These are phyloP conservation scores for Chaetothyriales sp. DNA, from an alignment of 2,329 filamentous ascomycete species.

Conservation along the genomic window DNA sequence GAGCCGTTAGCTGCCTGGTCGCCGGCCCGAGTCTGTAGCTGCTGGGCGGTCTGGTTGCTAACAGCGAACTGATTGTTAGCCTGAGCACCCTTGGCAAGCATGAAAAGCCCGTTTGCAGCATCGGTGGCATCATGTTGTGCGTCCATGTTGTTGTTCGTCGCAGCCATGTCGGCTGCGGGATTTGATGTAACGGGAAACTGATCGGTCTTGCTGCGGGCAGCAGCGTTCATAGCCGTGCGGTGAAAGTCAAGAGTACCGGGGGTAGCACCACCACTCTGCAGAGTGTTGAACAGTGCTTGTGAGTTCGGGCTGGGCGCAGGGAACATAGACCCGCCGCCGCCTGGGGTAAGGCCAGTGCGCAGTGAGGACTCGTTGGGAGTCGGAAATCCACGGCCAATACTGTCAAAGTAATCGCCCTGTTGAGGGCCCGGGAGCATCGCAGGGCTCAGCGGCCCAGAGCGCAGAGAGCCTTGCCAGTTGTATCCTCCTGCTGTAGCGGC, in stretches of 20 bases:
- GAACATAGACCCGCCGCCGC: slow-evolving; percentile 95
- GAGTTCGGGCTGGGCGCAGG: slow-evolving; percentile 79
- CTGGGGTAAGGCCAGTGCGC: slow-evolving; percentile 80
- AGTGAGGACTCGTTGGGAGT: slow-evolving; percentile 95
- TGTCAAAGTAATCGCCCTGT: slow-evolving; percentile 69
- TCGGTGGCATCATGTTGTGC: slow-evolving; percentile 83
- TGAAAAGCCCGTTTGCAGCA: slow-evolving; percentile 84
- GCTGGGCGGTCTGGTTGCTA: slow-evolving; percentile 37
- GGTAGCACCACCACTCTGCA: slow-evolving; percentile 70
- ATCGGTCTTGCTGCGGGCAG: slow-evolving; percentile 50
- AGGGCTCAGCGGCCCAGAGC: slow-evolving; percentile 85
- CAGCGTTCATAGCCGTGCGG: slow-evolving; percentile 73
- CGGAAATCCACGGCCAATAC: slow-evolving; percentile 72
- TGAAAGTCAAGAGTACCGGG: slow-evolving; percentile 90
- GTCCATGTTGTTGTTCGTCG: slow-evolving; percentile 30
- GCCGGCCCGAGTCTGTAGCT: slow-evolving; percentile 32
- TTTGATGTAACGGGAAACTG: slow-evolving; percentile 31
- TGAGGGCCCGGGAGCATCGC: slow-evolving; percentile 86
- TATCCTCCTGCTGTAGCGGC: slow-evolving; percentile 55
- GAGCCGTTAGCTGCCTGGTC: slow-evolving; percentile 33
- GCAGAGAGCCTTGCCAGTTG: slow-evolving; percentile 75
- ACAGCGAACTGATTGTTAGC: slow-evolving; percentile 41
- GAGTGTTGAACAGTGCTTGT: slow-evolving; percentile 64
- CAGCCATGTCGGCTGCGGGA: slow-evolving; percentile 25
- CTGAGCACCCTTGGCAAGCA: slow-evolving; percentile 59